Percentiles rank a stretch among this genome's conserved stretches.
Evolutionary conservation across 352 stramenopile species (phyloP).

Genomic region (Globisporangium carolinianum): DNA sequence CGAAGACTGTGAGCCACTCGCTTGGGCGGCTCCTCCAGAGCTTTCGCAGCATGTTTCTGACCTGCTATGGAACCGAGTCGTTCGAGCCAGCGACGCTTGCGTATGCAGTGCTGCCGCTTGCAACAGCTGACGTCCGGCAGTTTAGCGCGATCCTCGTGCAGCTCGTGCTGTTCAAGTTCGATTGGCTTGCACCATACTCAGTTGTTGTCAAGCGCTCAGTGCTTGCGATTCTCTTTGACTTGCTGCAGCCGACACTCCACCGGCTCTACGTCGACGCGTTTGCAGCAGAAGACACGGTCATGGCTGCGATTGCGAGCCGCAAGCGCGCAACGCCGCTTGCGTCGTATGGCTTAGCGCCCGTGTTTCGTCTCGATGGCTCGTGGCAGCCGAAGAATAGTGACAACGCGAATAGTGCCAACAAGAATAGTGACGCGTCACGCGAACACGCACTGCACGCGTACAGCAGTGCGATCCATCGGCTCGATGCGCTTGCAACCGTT

Average conservation of each 20-base stretch:
- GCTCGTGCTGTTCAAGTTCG: constrained; percentile 41
- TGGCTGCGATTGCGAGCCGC: constrained; percentile 25
- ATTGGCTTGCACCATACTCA: constrained; percentile 14
- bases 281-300: constrained; percentile 32
- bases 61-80: constrained; percentile 24
- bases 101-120: constrained; percentile 26
- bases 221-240: constrained; percentile 52
- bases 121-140: constrained; percentile 41
- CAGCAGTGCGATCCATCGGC: constrained; percentile 24
- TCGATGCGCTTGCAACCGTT: constrained; percentile 37
- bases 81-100: constrained; percentile 14
- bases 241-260: constrained; percentile 55
- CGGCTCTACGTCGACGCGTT: constrained; percentile 46
- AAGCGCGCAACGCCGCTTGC: constrained; percentile 20
- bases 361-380: constrained; percentile 50
- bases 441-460: constrained; percentile 31
- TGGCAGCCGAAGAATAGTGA: constrained; percentile 8
- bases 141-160: constrained; percentile 46
- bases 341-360: constrained; percentile 30
- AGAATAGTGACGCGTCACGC: background rate
- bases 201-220: constrained; percentile 37
- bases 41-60: constrained; percentile 44
- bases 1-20: constrained; percentile 38
- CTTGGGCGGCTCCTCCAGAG: constrained; percentile 37
- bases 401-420: too few species aligned